Evolutionary conservation across 148 eudicot species (phyloP).

Genomic region (Selenicereus undatus): DNA sequence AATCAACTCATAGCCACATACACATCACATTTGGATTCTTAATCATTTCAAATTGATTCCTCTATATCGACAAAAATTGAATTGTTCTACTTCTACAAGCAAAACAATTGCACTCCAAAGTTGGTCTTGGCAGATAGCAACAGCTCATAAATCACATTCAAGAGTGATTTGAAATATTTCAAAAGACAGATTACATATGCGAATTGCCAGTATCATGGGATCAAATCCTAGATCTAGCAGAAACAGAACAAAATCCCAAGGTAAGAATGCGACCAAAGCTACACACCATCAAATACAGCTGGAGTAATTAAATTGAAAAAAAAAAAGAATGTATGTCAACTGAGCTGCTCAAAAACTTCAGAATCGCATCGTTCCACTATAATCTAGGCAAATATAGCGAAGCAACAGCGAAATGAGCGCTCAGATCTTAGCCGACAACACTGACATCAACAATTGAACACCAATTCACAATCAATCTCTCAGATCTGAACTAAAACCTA

Average conservation of each 20-base stretch:
- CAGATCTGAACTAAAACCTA: not conserved
- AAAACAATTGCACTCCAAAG: not conserved
- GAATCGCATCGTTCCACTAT: not conserved
- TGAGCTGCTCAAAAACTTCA: not conserved
- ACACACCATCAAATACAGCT: not conserved
- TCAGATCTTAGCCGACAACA: constrained; percentile 1
- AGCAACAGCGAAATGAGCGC: not conserved
- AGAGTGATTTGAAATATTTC: not conserved
- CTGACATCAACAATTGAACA: not conserved
- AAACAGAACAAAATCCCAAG: not conserved
- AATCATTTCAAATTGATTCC: not conserved
- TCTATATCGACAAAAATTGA: not conserved
- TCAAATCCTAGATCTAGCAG: not conserved
- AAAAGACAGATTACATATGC: not conserved
- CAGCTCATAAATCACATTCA: not conserved
- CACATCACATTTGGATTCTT: not conserved
- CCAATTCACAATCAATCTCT: too few relatives aligned
- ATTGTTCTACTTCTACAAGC: not conserved
- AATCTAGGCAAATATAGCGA: not conserved
- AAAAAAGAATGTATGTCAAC: not conserved
- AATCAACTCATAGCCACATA: not conserved
- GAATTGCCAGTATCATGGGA: not conserved
- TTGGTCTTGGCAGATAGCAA: not conserved
- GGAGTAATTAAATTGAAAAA: not conserved
- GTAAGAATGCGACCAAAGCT: not conserved